Evolutionary conservation across 768 basidiomycete genomes (phyloP), one percentile per base, ranked within the genome.

Genomic region (Boletus eberwhitei): DNA sequence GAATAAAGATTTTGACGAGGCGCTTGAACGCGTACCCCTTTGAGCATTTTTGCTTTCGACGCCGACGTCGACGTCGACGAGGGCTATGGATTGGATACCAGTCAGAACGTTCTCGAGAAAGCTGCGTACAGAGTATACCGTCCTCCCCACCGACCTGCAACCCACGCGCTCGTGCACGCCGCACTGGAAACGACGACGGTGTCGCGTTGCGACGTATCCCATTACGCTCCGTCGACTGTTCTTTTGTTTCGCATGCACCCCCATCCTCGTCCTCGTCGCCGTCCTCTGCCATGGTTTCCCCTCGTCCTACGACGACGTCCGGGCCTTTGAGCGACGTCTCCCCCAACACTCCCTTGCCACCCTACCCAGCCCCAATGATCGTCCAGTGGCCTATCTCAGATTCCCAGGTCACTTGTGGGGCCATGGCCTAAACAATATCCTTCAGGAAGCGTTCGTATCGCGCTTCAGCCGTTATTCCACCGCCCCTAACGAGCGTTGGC

Each of bases 391-490:
- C 43, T 85, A 78, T 55, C 57, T 85, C 31, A 63, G 76, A 26
- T 85, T 84, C 57, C 77, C 81, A 1, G 75, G 75, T 19, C 81
- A 84, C 55, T 50, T 84, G 6, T 83, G 82, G 82, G 82, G 81
- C 0, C 80, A 79, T 50, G 84, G 84, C 1, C 72, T 84, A 53
- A 84, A 85, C 65, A 86, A 85, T 52, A 65, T 84, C 29, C 70
- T 86, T 24, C 81, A 85, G 65, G 83, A 86, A 75, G 72, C 76
- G 82, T 84, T 62, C 56, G 81, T 77, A 21, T 1, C 4, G 48
- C 14, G 1, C 24, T 14, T 12, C 5, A 1, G 4, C 22, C 32
- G 9, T 19, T 5, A n/a, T 5, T 26, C n/a, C 2, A 2, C 24
- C 39, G 9, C 29, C 14, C n/a, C 50, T 52, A 14, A 62, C 12